These are phyloP conservation scores for Corymbia calophylla DNA, from an alignment of 441 rosid genomes.

Conservation along the genomic window DNA sequence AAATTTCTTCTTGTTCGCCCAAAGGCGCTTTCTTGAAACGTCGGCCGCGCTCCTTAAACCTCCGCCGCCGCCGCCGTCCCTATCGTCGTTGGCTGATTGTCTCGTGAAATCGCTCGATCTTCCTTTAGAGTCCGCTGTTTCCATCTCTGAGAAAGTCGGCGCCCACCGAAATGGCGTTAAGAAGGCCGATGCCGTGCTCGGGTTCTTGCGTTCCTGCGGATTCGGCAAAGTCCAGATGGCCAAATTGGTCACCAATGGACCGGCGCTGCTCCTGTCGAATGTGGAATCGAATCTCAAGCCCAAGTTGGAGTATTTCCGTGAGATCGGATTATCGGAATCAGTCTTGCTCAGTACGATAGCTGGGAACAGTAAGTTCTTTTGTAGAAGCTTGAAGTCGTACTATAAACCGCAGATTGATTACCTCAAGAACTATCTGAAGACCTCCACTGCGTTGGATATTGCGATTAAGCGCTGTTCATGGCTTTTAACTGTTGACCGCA, in stretches of 20 bases:
- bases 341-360: background rate
- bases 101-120: background rate
- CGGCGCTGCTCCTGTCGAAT: background rate
- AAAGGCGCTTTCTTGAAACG: background rate
- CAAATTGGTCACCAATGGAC: background rate
- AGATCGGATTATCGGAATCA: background rate
- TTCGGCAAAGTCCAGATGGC: background rate
- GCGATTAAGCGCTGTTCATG: background rate
- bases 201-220: background rate
- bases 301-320: background rate
- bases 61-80: background rate
- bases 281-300: background rate
- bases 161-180: background rate
- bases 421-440: background rate
- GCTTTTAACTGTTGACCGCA: background rate
- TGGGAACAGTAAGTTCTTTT: background rate
- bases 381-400: background rate
- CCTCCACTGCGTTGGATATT: background rate
- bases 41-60: background rate
- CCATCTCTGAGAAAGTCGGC: background rate
- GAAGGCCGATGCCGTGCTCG: background rate
- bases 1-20: background rate
- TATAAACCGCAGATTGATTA: background rate
- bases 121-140: background rate
- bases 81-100: background rate